These are phyloP conservation scores for Typha latifolia DNA, from an alignment of 176 grass and related monocot species.

Conservation along the genomic window DNA sequence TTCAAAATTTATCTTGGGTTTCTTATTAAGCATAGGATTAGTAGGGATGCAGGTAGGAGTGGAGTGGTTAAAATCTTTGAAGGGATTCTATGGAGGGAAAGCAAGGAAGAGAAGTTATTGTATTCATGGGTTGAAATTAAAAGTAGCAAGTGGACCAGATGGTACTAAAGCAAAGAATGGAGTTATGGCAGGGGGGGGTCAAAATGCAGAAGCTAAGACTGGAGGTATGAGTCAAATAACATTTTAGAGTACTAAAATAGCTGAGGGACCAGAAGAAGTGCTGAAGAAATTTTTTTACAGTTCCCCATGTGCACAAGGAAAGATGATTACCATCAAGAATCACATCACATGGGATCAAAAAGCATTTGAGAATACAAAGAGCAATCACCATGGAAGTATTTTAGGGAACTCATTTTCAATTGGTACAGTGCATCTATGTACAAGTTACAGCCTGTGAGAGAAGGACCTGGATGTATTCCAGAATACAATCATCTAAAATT, in stretches of 20 bases:
- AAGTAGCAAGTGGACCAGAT: conserved; percentile 15
- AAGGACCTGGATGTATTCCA: neutral
- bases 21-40: conserved; percentile 19
- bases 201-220: conserved; percentile 16
- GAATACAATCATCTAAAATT: neutral
- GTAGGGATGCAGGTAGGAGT: conserved; percentile 13
- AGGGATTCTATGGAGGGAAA: neutral
- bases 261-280: neutral
- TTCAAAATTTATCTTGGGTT: conserved; percentile 3
- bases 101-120: neutral
- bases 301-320: conserved; percentile 38
- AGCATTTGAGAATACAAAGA: neutral
- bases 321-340: conserved; percentile 36
- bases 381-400: neutral
- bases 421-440: conserved; percentile 48
- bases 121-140: conserved; percentile 16
- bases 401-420: conserved; percentile 32
- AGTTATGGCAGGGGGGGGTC: conserved; percentile 11
- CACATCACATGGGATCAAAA: conserved; percentile 41
- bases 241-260: conserved; percentile 3
- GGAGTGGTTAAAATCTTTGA: conserved; percentile 26
- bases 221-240: neutral
- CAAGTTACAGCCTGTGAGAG: conserved; percentile 47
- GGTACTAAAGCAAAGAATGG: conserved; percentile 7
- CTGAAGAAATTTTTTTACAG: conserved; percentile 27